Percentiles rank a stretch among this genome's conserved stretches.
phyloP scores from a whole-genome alignment of 768 basidiomycete genomes.

The Fomitopsis pulvina region DNA sequence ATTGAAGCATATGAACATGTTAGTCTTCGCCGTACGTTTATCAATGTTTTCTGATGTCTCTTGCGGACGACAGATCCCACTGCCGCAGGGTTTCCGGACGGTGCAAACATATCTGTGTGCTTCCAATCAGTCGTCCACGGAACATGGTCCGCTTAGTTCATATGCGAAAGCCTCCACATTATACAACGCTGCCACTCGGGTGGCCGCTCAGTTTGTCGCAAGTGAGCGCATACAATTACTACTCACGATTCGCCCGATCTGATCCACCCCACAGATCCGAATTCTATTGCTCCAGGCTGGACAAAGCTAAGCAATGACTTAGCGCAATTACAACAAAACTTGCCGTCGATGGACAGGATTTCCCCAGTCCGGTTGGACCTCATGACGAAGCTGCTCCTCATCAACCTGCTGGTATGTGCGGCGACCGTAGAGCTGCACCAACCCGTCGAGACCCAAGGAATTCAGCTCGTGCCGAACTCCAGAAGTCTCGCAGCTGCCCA shows the following conservation, averaged over 20 bases:
- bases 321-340: slow-evolving; percentile 20
- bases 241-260: not conserved
- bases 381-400: slow-evolving; percentile 17
- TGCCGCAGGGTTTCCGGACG: slow-evolving; percentile 39
- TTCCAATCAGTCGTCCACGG: slow-evolving; percentile 23
- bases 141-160: slow-evolving; percentile 33
- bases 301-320: slow-evolving; percentile 21
- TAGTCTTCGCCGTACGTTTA: slow-evolving; percentile 35
- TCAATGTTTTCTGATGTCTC: slow-evolving; percentile 18
- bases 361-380: slow-evolving; percentile 8
- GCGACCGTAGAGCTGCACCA: slow-evolving; percentile 27
- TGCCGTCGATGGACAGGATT: slow-evolving; percentile 14
- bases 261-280: not conserved
- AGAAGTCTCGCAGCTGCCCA: slow-evolving; percentile 15
- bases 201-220: slow-evolving; percentile 36
- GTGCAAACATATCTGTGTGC: slow-evolving; percentile 43
- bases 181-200: slow-evolving; percentile 50
- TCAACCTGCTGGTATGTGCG: slow-evolving; percentile 20
- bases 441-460: slow-evolving; percentile 3
- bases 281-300: slow-evolving; percentile 6
- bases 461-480: slow-evolving; percentile 9
- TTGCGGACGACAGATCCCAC: slow-evolving; percentile 29
- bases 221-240: slow-evolving; percentile 13
- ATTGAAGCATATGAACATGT: slow-evolving; percentile 28
- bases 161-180: slow-evolving; percentile 50